Conservation (phyloP, 2,329 filamentous ascomycete genomes). For the Emergomyces orientalis region DNA sequence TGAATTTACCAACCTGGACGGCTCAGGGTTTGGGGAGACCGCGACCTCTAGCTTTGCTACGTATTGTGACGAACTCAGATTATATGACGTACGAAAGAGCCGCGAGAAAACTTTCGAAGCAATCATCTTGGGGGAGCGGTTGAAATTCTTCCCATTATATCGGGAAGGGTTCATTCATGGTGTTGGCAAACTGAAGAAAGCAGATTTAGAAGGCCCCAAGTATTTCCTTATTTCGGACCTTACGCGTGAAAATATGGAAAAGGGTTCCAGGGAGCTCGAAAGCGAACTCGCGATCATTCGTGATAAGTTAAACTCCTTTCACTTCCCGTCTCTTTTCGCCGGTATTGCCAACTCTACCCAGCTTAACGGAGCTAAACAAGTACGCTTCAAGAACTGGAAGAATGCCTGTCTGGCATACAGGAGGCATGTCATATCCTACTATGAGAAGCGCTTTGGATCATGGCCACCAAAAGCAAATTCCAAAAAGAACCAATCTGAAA, state of each 20-base stretch:
- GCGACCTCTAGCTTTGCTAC: constrained; percentile 42
- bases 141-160: constrained; percentile 74
- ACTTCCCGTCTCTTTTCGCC: constrained; percentile 82
- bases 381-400: constrained; percentile 80
- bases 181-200: constrained; percentile 70
- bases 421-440: constrained; percentile 62
- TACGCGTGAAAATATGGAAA: constrained; percentile 71
- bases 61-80: constrained; percentile 65
- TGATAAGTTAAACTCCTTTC: constrained; percentile 70
- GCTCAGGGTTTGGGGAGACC: constrained; percentile 55
- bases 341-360: constrained; percentile 80
- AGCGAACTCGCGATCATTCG: constrained; percentile 63
- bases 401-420: constrained; percentile 64
- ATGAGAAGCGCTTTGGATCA: constrained; percentile 56
- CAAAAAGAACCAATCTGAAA: constrained; percentile 84
- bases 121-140: constrained; percentile 76
- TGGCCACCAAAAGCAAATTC: constrained; percentile 87
- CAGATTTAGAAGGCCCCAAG: constrained; percentile 59
- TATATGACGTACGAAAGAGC: constrained; percentile 73
- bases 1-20: constrained; percentile 53
- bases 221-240: constrained; percentile 59
- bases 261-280: constrained; percentile 69
- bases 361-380: constrained; percentile 61
- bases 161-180: constrained; percentile 87
- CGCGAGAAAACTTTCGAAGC: constrained; percentile 84